Evolutionary conservation across 2,329 filamentous ascomycete genomes (phyloP).

Genomic region (Alternaria consortialis): DNA sequence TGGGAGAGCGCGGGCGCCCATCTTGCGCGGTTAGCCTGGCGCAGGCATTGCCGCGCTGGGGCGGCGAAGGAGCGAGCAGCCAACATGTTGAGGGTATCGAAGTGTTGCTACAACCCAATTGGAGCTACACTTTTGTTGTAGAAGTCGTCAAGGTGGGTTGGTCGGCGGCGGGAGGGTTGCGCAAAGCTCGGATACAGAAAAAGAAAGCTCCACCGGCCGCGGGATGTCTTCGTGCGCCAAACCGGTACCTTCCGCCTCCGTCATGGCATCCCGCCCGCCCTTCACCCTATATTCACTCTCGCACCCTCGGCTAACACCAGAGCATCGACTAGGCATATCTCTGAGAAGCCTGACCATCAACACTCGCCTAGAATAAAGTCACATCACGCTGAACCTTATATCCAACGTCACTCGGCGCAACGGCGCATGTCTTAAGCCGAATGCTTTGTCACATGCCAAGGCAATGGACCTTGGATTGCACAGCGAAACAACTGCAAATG

Average conservation of each 20-base stretch:
- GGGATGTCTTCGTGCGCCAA: slow-evolving; percentile 16
- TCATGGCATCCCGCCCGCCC: not conserved
- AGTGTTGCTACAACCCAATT: slow-evolving; percentile 40
- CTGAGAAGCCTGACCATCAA: not conserved
- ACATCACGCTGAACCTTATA: not conserved
- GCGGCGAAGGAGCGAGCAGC: slow-evolving; percentile 79
- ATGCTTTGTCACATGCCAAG: not conserved
- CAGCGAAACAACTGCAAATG: not conserved
- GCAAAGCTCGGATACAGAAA: slow-evolving; percentile 39
- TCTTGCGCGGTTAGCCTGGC: slow-evolving; percentile 64
- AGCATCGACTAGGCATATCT: not conserved
- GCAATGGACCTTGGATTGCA: not conserved
- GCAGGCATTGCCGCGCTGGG: slow-evolving; percentile 81
- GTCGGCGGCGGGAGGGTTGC: slow-evolving; percentile 34
- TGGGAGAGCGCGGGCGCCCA: slow-evolving; percentile 62
- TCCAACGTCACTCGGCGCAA: not conserved
- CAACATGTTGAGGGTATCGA: slow-evolving; percentile 72
- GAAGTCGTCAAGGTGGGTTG: slow-evolving; percentile 31
- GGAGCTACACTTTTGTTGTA: slow-evolving; percentile 45
- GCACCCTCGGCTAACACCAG: not conserved
- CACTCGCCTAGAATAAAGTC: not conserved
- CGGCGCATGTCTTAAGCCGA: not conserved
- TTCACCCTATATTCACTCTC: not conserved
- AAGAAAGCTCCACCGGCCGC: slow-evolving; percentile 41
- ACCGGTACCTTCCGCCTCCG: slow-evolving; percentile 13